Evolutionary conservation across 805 yeast genomes (phyloP), one percentile per base, ranked within the genome.

Genomic region (Hanseniaspora lachancei): DNA sequence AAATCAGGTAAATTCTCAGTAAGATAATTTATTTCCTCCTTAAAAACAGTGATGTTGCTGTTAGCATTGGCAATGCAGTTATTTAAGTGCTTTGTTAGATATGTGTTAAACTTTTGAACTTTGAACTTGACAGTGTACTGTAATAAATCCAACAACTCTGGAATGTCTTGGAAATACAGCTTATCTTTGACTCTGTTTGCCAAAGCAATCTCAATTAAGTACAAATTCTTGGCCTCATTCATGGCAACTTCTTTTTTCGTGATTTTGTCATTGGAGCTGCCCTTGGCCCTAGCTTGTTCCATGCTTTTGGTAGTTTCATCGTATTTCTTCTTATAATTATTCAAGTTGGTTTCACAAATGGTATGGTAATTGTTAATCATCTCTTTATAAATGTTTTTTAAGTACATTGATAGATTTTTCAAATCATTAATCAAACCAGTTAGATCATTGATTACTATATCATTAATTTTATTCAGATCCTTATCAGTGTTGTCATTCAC

Each of bases 181-280:
- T 93, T 93, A 68, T 91, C 97, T 70, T 93, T 93, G 57, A 89
- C 71, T 58, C 97, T 76, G 69, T 93, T 93, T 54, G 95, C 93
- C 29, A 86, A 79, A 62, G 81, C 85, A 65, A 93, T 82, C 61
- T 80, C 80, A 57, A 93, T 77, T 61, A 93, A 70, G 67, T 93
- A 93, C 34, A 77, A 76, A 69, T 91, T 91, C 68, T 93, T 93
- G n/a, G 83, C 80, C 57, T 77, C 76, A 68, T 89, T 85, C 99
- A 93, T 93, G 38, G 84, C 93, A 5, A 71, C 64, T 63, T 84
- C 84, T 60, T 80, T 80, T 34, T 82, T 84, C 34, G 74, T 74
- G 47, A 78, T 68, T 64, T 79, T 82, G 60, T 77, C 79, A 15
- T 76, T 76, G 64, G 79, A 82, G 60, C 86, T 86, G 18, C 80